Conservation (phyloP, 1,139 yeast species). For the Nematodospora anomalae region DNA sequence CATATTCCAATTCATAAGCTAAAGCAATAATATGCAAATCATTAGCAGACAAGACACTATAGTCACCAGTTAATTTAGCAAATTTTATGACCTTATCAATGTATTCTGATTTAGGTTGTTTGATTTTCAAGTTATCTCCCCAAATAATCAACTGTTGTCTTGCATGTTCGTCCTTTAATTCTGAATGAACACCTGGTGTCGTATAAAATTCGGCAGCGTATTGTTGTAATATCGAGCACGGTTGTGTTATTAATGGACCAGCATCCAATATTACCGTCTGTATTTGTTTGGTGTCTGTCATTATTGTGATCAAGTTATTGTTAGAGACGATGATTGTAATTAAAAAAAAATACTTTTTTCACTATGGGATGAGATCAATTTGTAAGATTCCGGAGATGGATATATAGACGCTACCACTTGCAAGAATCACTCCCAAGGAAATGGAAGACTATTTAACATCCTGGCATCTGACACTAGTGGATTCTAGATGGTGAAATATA, state of each 20-base stretch:
- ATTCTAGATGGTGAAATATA: no score
- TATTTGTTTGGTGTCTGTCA: slow-evolving; percentile 26
- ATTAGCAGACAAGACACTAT: slow-evolving; percentile 78
- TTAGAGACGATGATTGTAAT: no score
- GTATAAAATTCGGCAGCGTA: slow-evolving; percentile 73
- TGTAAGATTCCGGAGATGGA: neutral
- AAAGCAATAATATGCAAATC: slow-evolving; percentile 92
- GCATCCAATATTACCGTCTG: slow-evolving; percentile 81
- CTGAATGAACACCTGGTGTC: slow-evolving; percentile 87
- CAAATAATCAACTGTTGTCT: slow-evolving; percentile 75
- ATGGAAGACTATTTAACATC: no score
- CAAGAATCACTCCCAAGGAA: no score
- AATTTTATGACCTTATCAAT: slow-evolving; percentile 69
- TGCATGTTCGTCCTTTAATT: slow-evolving; percentile 83
- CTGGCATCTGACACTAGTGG: no score
- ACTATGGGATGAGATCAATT: neutral
- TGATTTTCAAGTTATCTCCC: slow-evolving; percentile 62
- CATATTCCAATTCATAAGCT: slow-evolving; percentile 82
- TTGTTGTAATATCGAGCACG: slow-evolving; percentile 71
- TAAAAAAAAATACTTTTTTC: slow-evolving; percentile 1
- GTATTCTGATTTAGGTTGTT: slow-evolving; percentile 73
- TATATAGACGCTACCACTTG: no score
- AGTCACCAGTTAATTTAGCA: slow-evolving; percentile 90
- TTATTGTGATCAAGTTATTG: slow-evolving; percentile 1
- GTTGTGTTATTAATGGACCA: slow-evolving; percentile 86